Evolutionary conservation across 176 grass and related monocot species (phyloP), one percentile per base, ranked within the genome.

Genomic region (Triticum turgidum): DNA sequence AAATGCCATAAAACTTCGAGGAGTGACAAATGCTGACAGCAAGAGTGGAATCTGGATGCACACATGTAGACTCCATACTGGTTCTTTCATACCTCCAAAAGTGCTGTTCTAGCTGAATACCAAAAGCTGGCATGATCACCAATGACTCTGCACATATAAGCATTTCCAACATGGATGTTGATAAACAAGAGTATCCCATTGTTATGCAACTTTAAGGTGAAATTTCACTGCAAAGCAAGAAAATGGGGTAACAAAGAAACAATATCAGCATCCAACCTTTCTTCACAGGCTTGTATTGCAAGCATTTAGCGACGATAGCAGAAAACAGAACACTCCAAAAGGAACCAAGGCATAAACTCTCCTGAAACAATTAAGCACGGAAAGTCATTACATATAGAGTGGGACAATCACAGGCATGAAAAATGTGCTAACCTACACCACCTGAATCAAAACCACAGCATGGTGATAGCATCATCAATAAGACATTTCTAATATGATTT

Each of bases 61-160:
- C 30, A 14, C 29, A 66, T 29, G 25, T 54, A 56, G 41, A 73
- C 65, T 65, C 22, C 5, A 80, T 8, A 45, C 6, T 61, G 5
- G 42, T 66, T 73, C 33, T 68, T 73, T 15, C 85, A 68, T 91
- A 89, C 95, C 89, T 95, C 93, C 91, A 92, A 69, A 78, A 95
- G 82, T 91, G 93, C 82, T 88, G 80, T 73, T 95, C 91, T 73
- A 95, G 66, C 52, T 98, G 93, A 68, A 98, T 34, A 5, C 96
- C 96, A 87, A 98, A 94, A 86, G 70, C 69, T 56, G 90, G 91
- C 82, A 95, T 94, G 86, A 95, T 91, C 47, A 98, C 41, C 77
- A 95, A 81, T 34, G 91, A 92, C 62, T 95, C 93, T 95, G 84
- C 66, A 86, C 24, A 80, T 80, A 52, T 5, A 84, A 32, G 7